Percentiles rank a stretch among this genome's conserved stretches.
These are phyloP conservation scores for Boletus insuetus DNA, from an alignment of 768 basidiomycete species.

Conservation along the genomic window DNA sequence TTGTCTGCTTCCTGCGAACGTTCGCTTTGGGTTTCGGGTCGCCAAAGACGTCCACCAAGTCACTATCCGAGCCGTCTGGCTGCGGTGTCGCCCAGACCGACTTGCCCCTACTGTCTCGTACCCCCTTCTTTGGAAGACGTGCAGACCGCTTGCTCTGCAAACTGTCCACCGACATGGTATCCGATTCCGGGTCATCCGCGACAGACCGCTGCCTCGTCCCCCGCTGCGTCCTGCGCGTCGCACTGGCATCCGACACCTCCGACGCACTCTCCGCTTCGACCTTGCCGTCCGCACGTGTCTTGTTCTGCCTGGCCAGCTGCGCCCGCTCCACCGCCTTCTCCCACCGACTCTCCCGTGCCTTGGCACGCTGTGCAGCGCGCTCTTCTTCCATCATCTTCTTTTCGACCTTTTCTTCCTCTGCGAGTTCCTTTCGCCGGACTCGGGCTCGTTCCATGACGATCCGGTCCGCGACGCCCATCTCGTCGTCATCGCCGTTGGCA, in stretches of 20 bases:
- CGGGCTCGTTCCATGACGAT: conserved; percentile 45
- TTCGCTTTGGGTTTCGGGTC: not conserved
- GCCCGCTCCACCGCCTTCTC: conserved; percentile 25
- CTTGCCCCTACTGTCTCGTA: not conserved
- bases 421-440: conserved; percentile 39
- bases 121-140: conserved; percentile 1
- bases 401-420: conserved; percentile 39
- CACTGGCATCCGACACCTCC: conserved; percentile 8
- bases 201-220: not conserved
- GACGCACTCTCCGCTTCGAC: not conserved
- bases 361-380: conserved; percentile 21
- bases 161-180: conserved; percentile 31
- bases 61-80: conserved; percentile 2
- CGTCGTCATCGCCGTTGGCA: conserved; percentile 36
- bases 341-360: conserved; percentile 14
- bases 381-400: conserved; percentile 24
- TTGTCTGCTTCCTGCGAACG: not conserved
- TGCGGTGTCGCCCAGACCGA: not conserved
- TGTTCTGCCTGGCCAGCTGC: conserved; percentile 7
- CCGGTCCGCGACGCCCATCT: conserved; percentile 35
- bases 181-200: conserved; percentile 19
- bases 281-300: not conserved
- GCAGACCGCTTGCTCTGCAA: conserved; percentile 7
- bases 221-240: conserved; percentile 1
- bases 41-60: not conserved